Conservation (phyloP, 371 early-diverging fungal genomes). For the Mortierella sp. region DNA sequence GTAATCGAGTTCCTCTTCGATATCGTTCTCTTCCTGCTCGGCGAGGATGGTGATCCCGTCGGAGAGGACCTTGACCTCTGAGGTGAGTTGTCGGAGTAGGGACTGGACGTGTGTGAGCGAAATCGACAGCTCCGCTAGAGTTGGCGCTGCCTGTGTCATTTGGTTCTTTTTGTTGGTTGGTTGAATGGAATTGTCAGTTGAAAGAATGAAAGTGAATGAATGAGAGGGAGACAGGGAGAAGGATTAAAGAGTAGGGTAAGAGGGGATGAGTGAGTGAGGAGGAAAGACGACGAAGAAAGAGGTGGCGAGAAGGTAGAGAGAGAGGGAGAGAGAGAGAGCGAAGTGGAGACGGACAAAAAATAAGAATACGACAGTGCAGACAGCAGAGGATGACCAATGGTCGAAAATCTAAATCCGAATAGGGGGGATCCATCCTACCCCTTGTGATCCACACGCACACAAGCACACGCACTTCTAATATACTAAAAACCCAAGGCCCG, state of each 20-base stretch:
- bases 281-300: background rate
- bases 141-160: conserved; percentile 32
- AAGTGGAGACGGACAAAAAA: background rate
- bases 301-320: background rate
- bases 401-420: background rate
- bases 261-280: background rate
- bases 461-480: too few species aligned
- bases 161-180: too few species aligned
- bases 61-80: conserved; percentile 53
- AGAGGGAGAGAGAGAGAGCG: background rate
- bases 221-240: background rate
- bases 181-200: background rate
- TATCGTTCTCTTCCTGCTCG: conserved; percentile 42
- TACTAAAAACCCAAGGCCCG: too few species aligned
- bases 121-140: conserved; percentile 46
- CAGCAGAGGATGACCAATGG: background rate
- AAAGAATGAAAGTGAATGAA: background rate
- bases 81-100: conserved; percentile 45
- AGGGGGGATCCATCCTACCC: background rate
- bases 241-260: background rate
- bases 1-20: conserved; percentile 52
- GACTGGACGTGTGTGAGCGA: conserved; percentile 52
- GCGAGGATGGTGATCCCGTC: conserved; percentile 40
- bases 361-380: background rate
- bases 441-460: conserved; percentile 4